Percentiles rank a stretch among this genome's conserved stretches.
These are phyloP conservation scores for Sisymbrium irio DNA, from an alignment of 345 rosid species.

Conservation along the genomic window DNA sequence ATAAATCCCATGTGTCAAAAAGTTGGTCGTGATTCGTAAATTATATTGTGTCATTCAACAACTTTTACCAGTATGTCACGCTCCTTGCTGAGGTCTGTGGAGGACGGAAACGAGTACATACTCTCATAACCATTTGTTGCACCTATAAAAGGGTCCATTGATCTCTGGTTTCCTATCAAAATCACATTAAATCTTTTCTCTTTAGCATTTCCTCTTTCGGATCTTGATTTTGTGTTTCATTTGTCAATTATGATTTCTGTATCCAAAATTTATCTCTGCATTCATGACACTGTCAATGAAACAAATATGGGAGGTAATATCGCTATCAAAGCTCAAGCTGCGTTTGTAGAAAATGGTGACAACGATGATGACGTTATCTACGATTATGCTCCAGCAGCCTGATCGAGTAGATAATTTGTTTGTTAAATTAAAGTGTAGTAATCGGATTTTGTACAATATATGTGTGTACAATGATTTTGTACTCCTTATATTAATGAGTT, in stretches of 20 bases:
- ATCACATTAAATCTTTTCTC: background rate
- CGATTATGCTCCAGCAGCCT: conserved; percentile 27
- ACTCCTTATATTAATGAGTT: background rate
- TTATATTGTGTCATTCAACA: background rate
- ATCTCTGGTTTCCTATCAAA: background rate
- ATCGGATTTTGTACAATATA: background rate
- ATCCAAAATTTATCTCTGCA: background rate
- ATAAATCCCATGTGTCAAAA: conserved; percentile 16
- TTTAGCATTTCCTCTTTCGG: background rate
- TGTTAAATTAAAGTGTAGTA: no score
- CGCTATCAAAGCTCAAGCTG: background rate
- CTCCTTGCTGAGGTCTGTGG: background rate
- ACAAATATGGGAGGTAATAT: background rate
- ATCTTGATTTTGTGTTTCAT: no score
- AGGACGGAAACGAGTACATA: background rate
- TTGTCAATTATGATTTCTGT: background rate
- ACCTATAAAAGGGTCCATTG: background rate
- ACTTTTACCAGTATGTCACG: background rate
- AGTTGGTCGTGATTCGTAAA: background rate
- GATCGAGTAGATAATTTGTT: background rate
- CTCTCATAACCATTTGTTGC: background rate
- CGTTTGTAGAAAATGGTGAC: background rate
- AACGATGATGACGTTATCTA: conserved; percentile 3
- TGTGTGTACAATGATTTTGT: background rate
- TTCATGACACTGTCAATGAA: background rate